phyloP scores from a whole-genome alignment of 2,329 filamentous ascomycete genomes.

The Fusarium paranaense region DNA sequence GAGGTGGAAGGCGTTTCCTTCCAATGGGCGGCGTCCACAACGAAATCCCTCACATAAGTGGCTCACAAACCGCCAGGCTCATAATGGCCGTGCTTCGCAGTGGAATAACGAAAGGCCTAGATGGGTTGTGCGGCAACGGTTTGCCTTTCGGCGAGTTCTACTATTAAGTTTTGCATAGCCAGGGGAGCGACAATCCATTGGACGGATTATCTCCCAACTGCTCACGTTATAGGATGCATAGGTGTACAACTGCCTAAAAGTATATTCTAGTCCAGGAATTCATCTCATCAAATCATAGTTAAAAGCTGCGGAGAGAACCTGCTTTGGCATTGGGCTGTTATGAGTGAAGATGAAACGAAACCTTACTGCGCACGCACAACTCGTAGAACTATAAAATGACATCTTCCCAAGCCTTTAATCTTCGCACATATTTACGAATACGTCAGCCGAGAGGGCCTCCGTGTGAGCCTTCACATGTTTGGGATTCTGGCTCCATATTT shows the following conservation, averaged over 20 bases:
- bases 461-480: neutral
- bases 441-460: neutral
- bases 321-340: neutral
- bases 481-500: neutral
- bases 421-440: neutral
- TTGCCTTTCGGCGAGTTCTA: neutral
- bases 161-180: neutral
- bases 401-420: neutral
- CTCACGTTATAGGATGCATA: neutral
- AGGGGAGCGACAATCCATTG: neutral
- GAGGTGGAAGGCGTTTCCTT: neutral
- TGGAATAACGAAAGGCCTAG: neutral
- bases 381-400: neutral
- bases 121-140: neutral
- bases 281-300: neutral
- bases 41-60: neutral
- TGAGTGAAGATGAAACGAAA: too few relatives aligned
- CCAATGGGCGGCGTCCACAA: neutral
- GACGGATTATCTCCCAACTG: neutral
- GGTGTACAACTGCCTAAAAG: neutral
- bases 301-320: neutral
- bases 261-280: neutral
- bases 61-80: neutral
- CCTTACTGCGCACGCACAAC: neutral
- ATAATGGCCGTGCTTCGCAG: neutral